Evolutionary conservation across 2,329 filamentous ascomycete genomes (phyloP).

Genomic region (Aspergillus sp.): DNA sequence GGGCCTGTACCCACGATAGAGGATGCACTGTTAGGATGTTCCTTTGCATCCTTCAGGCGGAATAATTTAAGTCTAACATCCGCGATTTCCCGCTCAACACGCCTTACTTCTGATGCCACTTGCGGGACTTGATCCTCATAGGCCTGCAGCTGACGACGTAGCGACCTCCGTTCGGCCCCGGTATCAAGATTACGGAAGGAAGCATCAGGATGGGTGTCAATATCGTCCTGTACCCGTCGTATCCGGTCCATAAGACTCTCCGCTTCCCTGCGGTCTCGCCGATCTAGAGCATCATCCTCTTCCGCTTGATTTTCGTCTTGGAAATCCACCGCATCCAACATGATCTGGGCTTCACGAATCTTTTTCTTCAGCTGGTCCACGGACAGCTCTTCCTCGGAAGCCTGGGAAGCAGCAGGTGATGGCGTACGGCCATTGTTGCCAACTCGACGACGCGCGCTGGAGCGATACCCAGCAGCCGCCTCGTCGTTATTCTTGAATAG

Average conservation of each 20-base stretch:
- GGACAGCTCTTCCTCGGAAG: conserved; percentile 74
- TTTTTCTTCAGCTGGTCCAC: conserved; percentile 89
- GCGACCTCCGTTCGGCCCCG: conserved; percentile 79
- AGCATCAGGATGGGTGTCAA: conserved; percentile 85
- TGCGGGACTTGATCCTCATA: conserved; percentile 88
- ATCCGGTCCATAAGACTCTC: conserved; percentile 94
- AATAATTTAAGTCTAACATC: conserved; percentile 92
- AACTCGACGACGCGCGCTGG: conserved; percentile 84
- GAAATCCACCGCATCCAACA: conserved; percentile 95
- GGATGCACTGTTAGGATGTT: conserved; percentile 76
- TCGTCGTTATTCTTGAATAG: conserved; percentile 91
- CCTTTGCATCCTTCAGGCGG: conserved; percentile 88
- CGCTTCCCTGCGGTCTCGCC: conserved; percentile 84
- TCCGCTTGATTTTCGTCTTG: conserved; percentile 86
- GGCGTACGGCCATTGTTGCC: conserved; percentile 71
- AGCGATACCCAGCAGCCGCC: conserved; percentile 86
- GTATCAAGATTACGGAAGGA: conserved; percentile 71
- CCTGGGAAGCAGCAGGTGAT: conserved; percentile 71
- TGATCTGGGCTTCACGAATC: conserved; percentile 88
- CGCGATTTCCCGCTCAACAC: conserved; percentile 87
- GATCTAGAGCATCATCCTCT: conserved; percentile 88
- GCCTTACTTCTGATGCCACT: conserved; percentile 86
- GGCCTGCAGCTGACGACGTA: conserved; percentile 86
- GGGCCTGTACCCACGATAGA: conserved; percentile 90
- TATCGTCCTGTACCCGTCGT: conserved; percentile 87